phyloP scores from a whole-genome alignment of 257 asterid species.

The Solanum medicagineum region DNA sequence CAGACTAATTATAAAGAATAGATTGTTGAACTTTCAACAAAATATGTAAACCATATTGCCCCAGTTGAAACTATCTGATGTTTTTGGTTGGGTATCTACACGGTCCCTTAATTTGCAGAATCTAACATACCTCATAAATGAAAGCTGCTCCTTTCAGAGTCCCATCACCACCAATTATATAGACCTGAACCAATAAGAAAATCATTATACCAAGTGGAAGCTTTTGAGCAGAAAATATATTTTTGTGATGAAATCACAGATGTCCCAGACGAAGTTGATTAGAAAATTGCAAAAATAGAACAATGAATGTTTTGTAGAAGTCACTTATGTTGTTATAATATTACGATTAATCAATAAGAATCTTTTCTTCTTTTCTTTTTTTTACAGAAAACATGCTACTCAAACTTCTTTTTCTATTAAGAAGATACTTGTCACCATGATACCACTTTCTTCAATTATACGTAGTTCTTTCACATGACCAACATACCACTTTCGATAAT shows the following conservation, averaged over 20 bases:
- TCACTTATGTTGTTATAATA: neutral
- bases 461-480: neutral
- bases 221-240: neutral
- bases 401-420: neutral
- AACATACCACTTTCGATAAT: neutral
- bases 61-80: neutral
- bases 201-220: conserved; percentile 18
- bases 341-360: neutral
- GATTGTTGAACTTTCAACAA: neutral
- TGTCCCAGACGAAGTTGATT: neutral
- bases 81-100: neutral
- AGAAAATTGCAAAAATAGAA: neutral
- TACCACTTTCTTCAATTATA: neutral
- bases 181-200: conserved; percentile 56
- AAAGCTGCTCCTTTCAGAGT: conserved; percentile 88
- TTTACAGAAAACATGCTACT: neutral
- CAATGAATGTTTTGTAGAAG: neutral
- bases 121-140: conserved; percentile 56
- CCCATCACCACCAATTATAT: conserved; percentile 97
- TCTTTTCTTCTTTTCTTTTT: neutral
- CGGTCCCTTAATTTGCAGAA: neutral
- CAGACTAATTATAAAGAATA: neutral
- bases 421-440: neutral
- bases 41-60: neutral
- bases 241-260: neutral